Base-by-base conservation (phyloP, 345 rosid genomes). In the Gossypium anomalum region DNA sequence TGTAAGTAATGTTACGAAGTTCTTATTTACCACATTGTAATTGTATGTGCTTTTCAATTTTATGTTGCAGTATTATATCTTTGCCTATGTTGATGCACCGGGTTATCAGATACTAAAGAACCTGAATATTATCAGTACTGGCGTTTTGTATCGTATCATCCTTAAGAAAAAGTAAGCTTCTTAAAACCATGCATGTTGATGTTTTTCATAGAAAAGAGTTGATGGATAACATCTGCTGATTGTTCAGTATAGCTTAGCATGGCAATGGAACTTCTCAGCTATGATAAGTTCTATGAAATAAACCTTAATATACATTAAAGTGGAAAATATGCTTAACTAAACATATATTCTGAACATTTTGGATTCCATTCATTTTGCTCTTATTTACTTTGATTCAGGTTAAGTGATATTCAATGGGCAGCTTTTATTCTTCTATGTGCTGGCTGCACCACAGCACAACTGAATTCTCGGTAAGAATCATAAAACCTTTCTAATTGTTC, bases 81-180 rank as follows among this genome's bases (percentile, higher is more conserved):
- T 95, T 86, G 94, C 99, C 16, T 95, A 95, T 67, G 98, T 91
- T 61, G 96, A 91, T 69, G 99, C 99, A 16, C 99, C 98, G 3
- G 99, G 98, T 71, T 93, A 95, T 78, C 99, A 93, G 85, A 95
- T 95, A 84, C 85, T 93, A 86, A 95, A 95, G 94, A 95, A 95
- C 84, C 84, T 95, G 69, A 95, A 95, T 80, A 95, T 93, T 49
- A 93, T 95, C 76, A 95, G 97, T 79, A 93, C 99, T 53, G 98
- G 99, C 76, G 84, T 95, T 78, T 85, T 95, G 77, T 93, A 95
- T 83, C 87, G 90, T 79, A 88, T 95, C 76, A 93, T 95, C 81
- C 94, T 95, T 63, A 93, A 95, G 91, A 93, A 77, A 83, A 90
- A 90, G 99, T 93, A 87, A 80, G 89, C 70, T 23, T 23, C 78